A percentile compares a stretch with the other conserved stretches of the same genome.
Evolutionary conservation across 805 yeast species (phyloP).

Genomic region (Pichia californica): DNA sequence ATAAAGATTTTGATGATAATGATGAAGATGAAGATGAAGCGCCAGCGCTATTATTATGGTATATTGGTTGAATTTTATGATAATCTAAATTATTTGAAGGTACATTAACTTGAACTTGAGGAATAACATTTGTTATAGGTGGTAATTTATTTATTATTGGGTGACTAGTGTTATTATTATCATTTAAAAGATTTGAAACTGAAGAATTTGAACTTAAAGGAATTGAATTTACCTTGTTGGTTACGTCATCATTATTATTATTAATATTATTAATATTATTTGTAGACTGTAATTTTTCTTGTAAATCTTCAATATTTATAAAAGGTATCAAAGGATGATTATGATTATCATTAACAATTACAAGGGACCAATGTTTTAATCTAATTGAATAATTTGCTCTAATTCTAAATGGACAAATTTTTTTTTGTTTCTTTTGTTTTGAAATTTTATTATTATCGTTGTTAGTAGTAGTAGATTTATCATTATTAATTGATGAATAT

Average conservation of each 20-base stretch:
- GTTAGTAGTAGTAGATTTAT: not conserved
- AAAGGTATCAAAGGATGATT: conserved; percentile 42
- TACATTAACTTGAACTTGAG: not conserved
- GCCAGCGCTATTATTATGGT: too few relatives aligned
- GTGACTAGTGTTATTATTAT: not conserved
- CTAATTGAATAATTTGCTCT: conserved; percentile 55
- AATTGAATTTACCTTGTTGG: too few relatives aligned
- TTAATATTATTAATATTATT: not conserved
- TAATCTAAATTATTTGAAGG: not conserved
- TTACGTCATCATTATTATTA: not conserved
- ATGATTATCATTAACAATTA: conserved; percentile 53
- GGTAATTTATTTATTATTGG: not conserved
- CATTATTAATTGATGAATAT: conserved; percentile 16
- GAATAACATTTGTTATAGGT: not conserved
- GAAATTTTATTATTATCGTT: conserved; percentile 5
- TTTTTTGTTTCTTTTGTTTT: conserved; percentile 13
- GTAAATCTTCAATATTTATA: not conserved
- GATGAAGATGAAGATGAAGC: too few relatives aligned
- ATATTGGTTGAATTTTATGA: not conserved
- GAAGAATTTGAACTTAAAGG: too few relatives aligned
- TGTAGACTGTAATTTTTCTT: not conserved
- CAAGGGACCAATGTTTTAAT: conserved; percentile 51
- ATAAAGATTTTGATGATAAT: too few relatives aligned
- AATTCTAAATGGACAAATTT: conserved; percentile 56
- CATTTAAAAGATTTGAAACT: too few relatives aligned